phyloP scores from a whole-genome alignment of 1,284 basidiomycete species.

The Ganoderma boninense region DNA sequence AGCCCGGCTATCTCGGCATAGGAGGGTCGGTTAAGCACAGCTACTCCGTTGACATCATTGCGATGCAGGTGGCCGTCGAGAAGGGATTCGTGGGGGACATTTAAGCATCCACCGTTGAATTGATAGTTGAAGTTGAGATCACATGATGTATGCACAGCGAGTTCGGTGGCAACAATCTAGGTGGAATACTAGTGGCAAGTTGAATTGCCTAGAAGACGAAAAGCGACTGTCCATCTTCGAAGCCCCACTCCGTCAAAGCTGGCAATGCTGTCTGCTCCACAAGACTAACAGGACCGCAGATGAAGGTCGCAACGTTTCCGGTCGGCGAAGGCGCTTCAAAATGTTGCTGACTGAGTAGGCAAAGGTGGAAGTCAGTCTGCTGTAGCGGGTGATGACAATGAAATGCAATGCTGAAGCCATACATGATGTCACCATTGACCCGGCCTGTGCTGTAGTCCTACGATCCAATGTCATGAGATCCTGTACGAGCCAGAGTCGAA shows the following conservation, averaged over 20 bases:
- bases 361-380: neutral
- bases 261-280: neutral
- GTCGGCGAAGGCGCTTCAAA: neutral
- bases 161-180: neutral
- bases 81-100: neutral
- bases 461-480: neutral
- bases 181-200: neutral
- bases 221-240: neutral
- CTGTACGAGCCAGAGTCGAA: neutral
- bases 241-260: neutral
- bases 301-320: neutral
- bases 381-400: too few species aligned
- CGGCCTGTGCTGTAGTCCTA: constrained; percentile 1
- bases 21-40: neutral
- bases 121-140: neutral
- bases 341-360: neutral
- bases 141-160: neutral
- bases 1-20: neutral
- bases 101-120: neutral
- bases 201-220: neutral
- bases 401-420: neutral
- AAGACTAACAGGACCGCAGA: neutral
- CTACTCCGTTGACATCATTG: neutral
- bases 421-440: neutral
- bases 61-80: neutral